A percentile compares a stretch with the other conserved stretches of the same genome.
phyloP scores from a whole-genome alignment of 2,329 filamentous ascomycete genomes.

The Fusarium brachygibbosum region DNA sequence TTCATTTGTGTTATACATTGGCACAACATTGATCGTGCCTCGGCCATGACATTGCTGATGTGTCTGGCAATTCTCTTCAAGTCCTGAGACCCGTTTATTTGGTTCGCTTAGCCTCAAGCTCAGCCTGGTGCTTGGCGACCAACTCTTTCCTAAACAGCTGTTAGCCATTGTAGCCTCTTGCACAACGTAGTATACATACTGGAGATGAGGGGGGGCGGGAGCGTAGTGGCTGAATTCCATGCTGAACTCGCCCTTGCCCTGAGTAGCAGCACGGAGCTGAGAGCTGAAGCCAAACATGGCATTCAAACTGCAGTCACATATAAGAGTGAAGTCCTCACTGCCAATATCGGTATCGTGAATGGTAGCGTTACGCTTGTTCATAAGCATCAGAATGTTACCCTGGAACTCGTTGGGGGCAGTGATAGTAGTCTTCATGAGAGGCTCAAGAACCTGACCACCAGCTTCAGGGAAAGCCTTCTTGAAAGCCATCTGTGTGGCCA shows the following conservation, averaged over 20 bases:
- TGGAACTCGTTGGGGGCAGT: conserved; percentile 98
- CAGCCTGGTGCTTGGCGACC: conserved; percentile 70
- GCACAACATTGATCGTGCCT: conserved; percentile 21
- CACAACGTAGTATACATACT: conserved; percentile 69
- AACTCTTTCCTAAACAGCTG: conserved; percentile 65
- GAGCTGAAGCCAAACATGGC: conserved; percentile 98
- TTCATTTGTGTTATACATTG: conserved; percentile 45
- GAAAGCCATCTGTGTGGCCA: conserved; percentile 96
- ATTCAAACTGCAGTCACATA: conserved; percentile 93
- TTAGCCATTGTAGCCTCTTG: conserved; percentile 12
- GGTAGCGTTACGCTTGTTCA: conserved; percentile 96
- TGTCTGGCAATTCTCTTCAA: conserved; percentile 9
- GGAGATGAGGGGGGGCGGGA: conserved; percentile 86
- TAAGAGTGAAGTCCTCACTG: conserved; percentile 91
- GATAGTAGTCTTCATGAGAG: conserved; percentile 97
- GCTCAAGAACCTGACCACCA: conserved; percentile 88
- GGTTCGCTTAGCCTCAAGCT: conserved; percentile 68
- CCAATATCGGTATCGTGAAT: conserved; percentile 97
- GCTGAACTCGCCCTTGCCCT: conserved; percentile 97
- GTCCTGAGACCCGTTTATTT: conserved; percentile 56
- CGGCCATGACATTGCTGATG: conserved; percentile 16
- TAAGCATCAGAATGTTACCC: conserved; percentile 90
- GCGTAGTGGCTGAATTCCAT: conserved; percentile 99
- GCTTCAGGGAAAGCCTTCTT: conserved; percentile 89
- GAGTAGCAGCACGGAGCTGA: conserved; percentile 90